Evolutionary conservation across 2,329 filamentous ascomycete species (phyloP), one percentile per base, ranked within the genome.

Genomic region (Colletotrichum somersetense): DNA sequence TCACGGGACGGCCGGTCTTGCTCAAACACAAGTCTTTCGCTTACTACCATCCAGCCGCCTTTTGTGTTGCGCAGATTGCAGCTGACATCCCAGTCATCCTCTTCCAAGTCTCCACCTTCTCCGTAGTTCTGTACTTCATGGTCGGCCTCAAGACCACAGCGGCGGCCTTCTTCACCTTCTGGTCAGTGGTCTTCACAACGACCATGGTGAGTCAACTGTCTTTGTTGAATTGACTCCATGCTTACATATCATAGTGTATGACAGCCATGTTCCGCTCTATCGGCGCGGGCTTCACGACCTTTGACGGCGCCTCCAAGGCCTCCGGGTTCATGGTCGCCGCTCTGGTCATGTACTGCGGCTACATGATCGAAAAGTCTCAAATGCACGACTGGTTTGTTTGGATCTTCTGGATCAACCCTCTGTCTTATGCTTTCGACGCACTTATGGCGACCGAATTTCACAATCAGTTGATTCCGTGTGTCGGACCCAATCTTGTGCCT

Each of bases 391-490:
- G 89, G 89, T 87, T 92, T 33, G 81, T 83, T 3, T 92, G 90
- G 90, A 78, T 91, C 3, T 90, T 86, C 73, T 91, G 89, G 88
- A 56, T 91, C 30, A 86, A 92, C 74, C 92, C 92, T 0, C 81
- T 94, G 3, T 88, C 91, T 0, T 94, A 93, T 70, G 90, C 85
- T 0, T 94, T 93, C 69, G 90, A 93, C 74, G 88, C 87, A 0
- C 79, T 95, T 0, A 84, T 94, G 77, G 84, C 90, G 0, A 94
- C 94, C 75, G 92, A 95, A 77, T 93, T 94, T 69, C 85, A 92
- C 74, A 82, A 81, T 44, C 82, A 91, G 77, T 83, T 76, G 2
- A 85, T 90, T 23, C 80, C 83, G 1, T 90, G 89, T 69, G 84
- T 85, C 3, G 83, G 81, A 2, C 74, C 73, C 38, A 88, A 87